A percentile compares a stretch with the other conserved stretches of the same genome.
Conservation (phyloP, 371 early-diverging fungal genomes). For the Rhizopus delemar region DNA sequence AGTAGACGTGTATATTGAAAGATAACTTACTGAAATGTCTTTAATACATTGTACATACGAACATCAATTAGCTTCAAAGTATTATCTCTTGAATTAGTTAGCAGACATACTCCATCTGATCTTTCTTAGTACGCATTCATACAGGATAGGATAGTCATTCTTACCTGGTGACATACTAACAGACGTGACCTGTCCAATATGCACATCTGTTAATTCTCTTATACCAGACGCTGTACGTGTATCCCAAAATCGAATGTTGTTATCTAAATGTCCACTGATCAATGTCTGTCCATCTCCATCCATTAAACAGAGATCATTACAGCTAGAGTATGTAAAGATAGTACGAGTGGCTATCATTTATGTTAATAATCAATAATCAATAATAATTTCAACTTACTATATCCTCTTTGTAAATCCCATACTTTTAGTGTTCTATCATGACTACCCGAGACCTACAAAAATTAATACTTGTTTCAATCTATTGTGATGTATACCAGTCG, state of each 20-base stretch:
- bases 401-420: conserved; percentile 91
- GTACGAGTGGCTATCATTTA: conserved; percentile 69
- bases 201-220: conserved; percentile 80
- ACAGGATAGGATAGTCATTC: neutral
- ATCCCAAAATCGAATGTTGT: conserved; percentile 91
- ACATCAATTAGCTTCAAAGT: conserved; percentile 84
- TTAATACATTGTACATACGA: conserved; percentile 72
- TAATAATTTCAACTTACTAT: conserved; percentile 55
- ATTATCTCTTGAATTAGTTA: conserved; percentile 94
- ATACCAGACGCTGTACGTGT: conserved; percentile 78
- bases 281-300: conserved; percentile 84
- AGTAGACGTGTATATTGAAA: neutral
- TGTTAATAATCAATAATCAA: neutral
- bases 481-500: conserved; percentile 61
- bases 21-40: conserved; percentile 59
- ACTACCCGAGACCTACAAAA: conserved; percentile 78
- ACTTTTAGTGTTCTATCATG: conserved; percentile 95
- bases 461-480: too few relatives aligned
- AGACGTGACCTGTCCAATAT: conserved; percentile 87
- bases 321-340: conserved; percentile 91
- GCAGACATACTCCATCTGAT: conserved; percentile 66
- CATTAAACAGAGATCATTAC: conserved; percentile 86
- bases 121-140: neutral
- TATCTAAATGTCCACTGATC: conserved; percentile 93
- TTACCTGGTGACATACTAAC: conserved; percentile 73